Conservation (phyloP, 257 asterid genomes). For the Solanum tarijense region DNA sequence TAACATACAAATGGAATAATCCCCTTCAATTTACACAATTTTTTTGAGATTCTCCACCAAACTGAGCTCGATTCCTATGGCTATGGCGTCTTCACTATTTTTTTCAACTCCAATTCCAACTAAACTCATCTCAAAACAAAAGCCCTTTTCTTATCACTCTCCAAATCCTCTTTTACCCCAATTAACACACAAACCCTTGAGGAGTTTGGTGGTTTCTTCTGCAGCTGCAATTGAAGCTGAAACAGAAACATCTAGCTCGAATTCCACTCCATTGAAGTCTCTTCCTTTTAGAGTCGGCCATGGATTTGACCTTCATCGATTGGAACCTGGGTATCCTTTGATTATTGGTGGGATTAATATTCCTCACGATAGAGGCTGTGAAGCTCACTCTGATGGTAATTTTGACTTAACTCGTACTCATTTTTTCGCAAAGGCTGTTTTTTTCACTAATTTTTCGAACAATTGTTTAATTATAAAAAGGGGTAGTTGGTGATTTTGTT, state of each 20-base stretch:
- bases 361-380: conserved; percentile 85
- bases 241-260: conserved; percentile 3
- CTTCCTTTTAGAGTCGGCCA: conserved; percentile 88
- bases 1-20: background rate
- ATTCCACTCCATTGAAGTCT: conserved; percentile 29
- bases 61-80: background rate
- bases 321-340: conserved; percentile 85
- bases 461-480: background rate
- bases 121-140: background rate
- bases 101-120: conserved; percentile 3
- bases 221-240: conserved; percentile 37
- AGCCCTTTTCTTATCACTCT: background rate
- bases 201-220: conserved; percentile 7
- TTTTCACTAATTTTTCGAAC: background rate
- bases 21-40: background rate
- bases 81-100: conserved; percentile 22
- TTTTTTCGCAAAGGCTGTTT: background rate
- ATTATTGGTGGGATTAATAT: conserved; percentile 73
- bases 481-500: background rate
- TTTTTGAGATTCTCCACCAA: background rate
- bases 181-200: background rate
- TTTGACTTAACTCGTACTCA: background rate
- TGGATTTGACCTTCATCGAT: conserved; percentile 86
- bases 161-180: background rate
- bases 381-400: conserved; percentile 94